A percentile compares a stretch with the other conserved stretches of the same genome.
phyloP scores from a whole-genome alignment of 495 filamentous ascomycete genomes.

The Amphirosellinia nigrospora region DNA sequence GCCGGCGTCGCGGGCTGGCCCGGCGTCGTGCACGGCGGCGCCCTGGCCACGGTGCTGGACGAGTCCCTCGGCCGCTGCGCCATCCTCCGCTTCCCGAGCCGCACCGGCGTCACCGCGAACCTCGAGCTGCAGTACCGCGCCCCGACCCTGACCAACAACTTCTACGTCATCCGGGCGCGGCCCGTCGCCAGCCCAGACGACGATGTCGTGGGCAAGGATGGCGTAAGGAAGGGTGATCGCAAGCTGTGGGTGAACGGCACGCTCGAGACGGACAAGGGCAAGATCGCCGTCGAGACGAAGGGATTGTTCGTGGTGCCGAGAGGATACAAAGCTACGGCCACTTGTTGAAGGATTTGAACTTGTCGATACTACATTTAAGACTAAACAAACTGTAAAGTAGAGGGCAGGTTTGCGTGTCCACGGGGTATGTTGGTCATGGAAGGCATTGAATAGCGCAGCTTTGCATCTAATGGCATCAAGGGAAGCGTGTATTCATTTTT shows the following conservation, averaged over 20 bases:
- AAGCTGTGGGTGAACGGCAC: conserved; percentile 66
- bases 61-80: conserved; percentile 66
- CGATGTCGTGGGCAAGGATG: conserved; percentile 41
- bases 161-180: conserved; percentile 67
- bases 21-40: conserved; percentile 77
- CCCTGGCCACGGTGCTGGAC: conserved; percentile 72
- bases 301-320: conserved; percentile 70
- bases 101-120: conserved; percentile 66
- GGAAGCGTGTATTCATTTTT: neutral
- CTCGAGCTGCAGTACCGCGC: conserved; percentile 68
- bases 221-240: conserved; percentile 59
- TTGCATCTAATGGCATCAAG: conserved; percentile 1
- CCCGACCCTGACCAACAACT: conserved; percentile 62
- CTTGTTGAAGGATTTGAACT: conserved; percentile 53
- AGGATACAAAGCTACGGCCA: conserved; percentile 50
- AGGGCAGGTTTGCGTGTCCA: neutral
- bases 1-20: conserved; percentile 71
- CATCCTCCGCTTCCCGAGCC: conserved; percentile 48
- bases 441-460: neutral
- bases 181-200: conserved; percentile 44
- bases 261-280: conserved; percentile 59
- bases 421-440: neutral
- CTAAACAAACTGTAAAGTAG: conserved; percentile 21
- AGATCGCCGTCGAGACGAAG: conserved; percentile 60
- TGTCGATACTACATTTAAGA: conserved; percentile 6